Conservation (phyloP, 1,284 basidiomycete genomes). For the Tilletia caries region DNA sequence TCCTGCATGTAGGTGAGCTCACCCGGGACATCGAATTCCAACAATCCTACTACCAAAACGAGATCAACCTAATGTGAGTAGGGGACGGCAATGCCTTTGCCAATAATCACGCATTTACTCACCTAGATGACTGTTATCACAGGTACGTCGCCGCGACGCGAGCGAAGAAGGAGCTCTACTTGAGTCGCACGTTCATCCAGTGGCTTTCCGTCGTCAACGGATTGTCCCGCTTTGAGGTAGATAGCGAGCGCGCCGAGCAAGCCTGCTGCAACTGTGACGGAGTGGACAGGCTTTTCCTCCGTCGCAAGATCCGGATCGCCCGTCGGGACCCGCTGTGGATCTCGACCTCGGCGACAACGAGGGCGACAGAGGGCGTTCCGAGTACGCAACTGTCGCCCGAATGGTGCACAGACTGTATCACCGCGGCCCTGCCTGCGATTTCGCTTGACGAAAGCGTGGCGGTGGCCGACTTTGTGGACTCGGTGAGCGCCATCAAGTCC, state of each 20-base stretch:
- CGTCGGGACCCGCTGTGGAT: constrained; percentile 2
- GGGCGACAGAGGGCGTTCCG: not conserved
- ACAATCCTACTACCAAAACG: constrained; percentile 25
- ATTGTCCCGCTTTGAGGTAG: constrained; percentile 21
- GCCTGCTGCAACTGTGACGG: not conserved
- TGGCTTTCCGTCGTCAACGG: constrained; percentile 41
- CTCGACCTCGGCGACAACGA: not conserved
- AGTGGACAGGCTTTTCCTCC: not conserved
- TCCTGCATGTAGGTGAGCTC: constrained; percentile 20
- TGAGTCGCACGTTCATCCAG: constrained; percentile 27
- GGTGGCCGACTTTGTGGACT: not conserved
- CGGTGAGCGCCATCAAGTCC: not conserved
- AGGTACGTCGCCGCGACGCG: constrained; percentile 45
- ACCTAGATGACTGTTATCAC: constrained; percentile 13
- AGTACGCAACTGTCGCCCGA: not conserved
- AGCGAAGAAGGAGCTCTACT: constrained; percentile 33
- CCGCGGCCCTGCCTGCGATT: not conserved
- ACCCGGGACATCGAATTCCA: constrained; percentile 18
- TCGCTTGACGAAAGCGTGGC: not conserved
- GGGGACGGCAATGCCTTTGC: no score
- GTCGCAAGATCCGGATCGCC: not conserved
- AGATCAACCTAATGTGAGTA: constrained; percentile 28
- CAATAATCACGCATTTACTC: not conserved
- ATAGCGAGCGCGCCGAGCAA: not conserved
- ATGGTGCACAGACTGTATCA: not conserved